Evolutionary conservation across 2,329 filamentous ascomycete species (phyloP), one percentile per base, ranked within the genome.

Genomic region (Metarhizium guizhouense): DNA sequence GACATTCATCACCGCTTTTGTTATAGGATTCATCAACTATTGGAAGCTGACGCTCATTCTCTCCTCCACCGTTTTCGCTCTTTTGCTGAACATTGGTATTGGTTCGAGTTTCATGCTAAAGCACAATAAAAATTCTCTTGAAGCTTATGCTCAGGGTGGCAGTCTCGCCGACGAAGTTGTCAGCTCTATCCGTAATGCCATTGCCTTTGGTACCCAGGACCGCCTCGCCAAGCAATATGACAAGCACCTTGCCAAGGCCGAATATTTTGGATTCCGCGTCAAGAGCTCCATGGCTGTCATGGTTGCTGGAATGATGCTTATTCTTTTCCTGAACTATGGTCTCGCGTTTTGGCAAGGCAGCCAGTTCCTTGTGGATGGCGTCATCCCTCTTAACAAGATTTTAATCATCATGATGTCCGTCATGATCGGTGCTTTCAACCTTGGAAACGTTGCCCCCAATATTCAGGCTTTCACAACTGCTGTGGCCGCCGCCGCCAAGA

Each of bases 31-130:
- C 68, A 72, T 93, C 70, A 88, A 89, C 65, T 95, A 88, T 71
- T 96, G 93, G 89, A 96, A 94, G 71, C 76, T 97, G 60, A 94
- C 94, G 0, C 74, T 96, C 53, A 96, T 99, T 62, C 80, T 96
- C 43, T 80, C 84, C 29, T 93, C 88, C 0, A 90, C 88, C 1
- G 85, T 97, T 59, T 75, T 93, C 47, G 88, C 90, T 2, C 83
- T 97, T 52, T 71, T 90, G n/a, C 59, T 88, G 14, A 79, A 87
- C 61, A 94, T 95, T 85, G 89, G 86, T 48, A 74, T 76, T 52
- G 84, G 87, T 14, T 89, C 87, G 4, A 75, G 73, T 3, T 88
- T 90, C 64, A 87, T 96, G 63, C 77, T 95, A 67, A 90, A 85
- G 68, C 93, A 82, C 70, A 92, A 86, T 72, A 93, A 91, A 72